These are phyloP conservation scores for Parmelia sp. DNA, from an alignment of 495 filamentous ascomycete species.

Conservation along the genomic window DNA sequence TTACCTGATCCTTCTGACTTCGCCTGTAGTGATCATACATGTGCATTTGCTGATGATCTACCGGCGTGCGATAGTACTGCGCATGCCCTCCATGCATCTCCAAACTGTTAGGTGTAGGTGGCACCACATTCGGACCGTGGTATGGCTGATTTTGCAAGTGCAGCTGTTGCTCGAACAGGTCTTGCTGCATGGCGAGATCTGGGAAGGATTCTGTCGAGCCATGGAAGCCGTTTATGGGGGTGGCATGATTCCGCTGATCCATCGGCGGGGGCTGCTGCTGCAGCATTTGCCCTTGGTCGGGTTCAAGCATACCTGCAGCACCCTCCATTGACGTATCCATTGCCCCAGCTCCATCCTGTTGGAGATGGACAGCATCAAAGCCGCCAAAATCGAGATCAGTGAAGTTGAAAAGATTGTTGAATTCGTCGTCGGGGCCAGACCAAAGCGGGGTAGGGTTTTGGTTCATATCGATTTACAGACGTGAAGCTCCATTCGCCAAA, in stretches of 20 bases:
- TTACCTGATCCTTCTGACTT: constrained; percentile 74
- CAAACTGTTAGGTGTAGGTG: constrained; percentile 88
- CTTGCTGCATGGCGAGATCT: constrained; percentile 22
- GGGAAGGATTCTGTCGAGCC: constrained; percentile 28
- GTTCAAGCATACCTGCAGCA: constrained; percentile 11
- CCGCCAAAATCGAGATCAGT: constrained; percentile 43
- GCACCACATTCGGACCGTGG: constrained; percentile 61
- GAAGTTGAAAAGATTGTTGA: constrained; percentile 50
- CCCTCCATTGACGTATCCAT: constrained; percentile 21
- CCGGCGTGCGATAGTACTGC: constrained; percentile 53
- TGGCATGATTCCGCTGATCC: constrained; percentile 29
- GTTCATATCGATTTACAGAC: constrained; percentile 21
- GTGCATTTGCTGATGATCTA: constrained; percentile 56
- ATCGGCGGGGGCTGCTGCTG: constrained; percentile 24
- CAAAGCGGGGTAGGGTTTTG: constrained; percentile 19
- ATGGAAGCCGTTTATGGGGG: constrained; percentile 38
- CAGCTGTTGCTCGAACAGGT: constrained; percentile 28
- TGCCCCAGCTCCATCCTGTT: constrained; percentile 20
- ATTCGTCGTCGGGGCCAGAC: constrained; percentile 42
- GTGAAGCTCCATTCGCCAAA: constrained; percentile 21
- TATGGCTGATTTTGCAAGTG: constrained; percentile 48
- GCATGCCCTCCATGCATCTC: constrained; percentile 69
- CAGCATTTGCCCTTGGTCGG: constrained; percentile 26
- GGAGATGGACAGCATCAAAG: constrained; percentile 36
- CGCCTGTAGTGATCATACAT: constrained; percentile 68